Conservation (phyloP, 352 stramenopile species). For the Phytophthora sojae region DNA sequence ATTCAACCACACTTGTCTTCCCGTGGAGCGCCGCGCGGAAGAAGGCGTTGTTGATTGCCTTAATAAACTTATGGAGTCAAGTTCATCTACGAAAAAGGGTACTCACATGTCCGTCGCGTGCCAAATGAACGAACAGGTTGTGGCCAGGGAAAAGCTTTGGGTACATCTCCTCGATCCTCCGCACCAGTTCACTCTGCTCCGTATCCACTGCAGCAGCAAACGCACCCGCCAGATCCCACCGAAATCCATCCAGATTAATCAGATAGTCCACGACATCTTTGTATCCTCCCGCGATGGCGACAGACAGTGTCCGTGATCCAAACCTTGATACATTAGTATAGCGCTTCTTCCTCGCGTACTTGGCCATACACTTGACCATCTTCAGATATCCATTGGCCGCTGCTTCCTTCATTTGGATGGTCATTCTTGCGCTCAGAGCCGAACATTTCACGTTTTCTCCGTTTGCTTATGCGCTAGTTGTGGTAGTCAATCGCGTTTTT, state of each 20-base stretch:
- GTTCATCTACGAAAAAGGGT: too few relatives aligned
- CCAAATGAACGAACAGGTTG: neutral
- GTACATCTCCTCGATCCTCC: neutral
- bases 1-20: neutral
- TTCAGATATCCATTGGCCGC: neutral
- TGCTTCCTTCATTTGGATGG: neutral
- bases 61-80: too few relatives aligned
- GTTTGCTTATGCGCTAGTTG: too few relatives aligned
- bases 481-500: too few relatives aligned
- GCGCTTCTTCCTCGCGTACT: neutral
- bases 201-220: neutral
- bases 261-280: neutral
- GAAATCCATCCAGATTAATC: neutral
- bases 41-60: neutral
- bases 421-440: too few relatives aligned
- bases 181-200: neutral
- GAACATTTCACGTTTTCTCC: too few relatives aligned
- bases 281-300: neutral
- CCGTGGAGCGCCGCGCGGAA: neutral
- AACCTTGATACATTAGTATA: neutral
- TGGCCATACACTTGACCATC: neutral
- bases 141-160: neutral
- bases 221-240: neutral
- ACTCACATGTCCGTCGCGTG: neutral
- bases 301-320: neutral